Base-by-base conservation (phyloP, 768 basidiomycete species). In the Mycena polygramma region DNA sequence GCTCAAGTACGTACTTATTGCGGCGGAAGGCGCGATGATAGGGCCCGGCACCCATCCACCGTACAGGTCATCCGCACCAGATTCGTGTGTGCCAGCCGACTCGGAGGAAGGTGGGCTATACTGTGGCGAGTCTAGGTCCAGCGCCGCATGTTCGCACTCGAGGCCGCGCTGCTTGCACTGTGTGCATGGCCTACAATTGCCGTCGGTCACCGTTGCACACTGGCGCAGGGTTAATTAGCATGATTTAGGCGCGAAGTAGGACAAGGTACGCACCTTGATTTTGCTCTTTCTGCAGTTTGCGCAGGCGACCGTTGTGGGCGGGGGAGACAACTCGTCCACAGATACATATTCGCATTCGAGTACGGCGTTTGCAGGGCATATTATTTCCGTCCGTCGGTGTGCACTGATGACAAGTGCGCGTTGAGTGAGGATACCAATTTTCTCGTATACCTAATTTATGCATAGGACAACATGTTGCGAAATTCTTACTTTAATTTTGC, bases 181-280 rank as follows among this genome's bases (percentile, higher is more conserved):
- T 17, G 53, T 55, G 36, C 53, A 55, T 3, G 53, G 53, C 19
- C 53, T 13, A 30, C 53, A 55, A 55, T 55, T 20, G 35, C 53
- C 53, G 22, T 55, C 53, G 19, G 35, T 55, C 19, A 55, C 53
- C 2, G 53, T 55, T 55, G 53, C 53, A 37, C 53, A 55, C 53
- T 55, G 19, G 10, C 10, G 19, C 1, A 55, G 5, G 35, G 8
- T 30, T 19, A 6, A 14, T 55, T 19, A 55, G 53, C 24, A 17
- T 37, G 30, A 30, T 14, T 24, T 4, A 55, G 19, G 17, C 7
- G 15, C 30, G 13, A 55, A 35, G 36, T 7, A 7, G 20, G 4
- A 17, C 19, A 9, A 20, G 17, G 9, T 36, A 11, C 41, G 30
- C 35, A 55, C 53, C 53, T 55, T 55, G 7, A 55, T 55, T 10